Conservation (phyloP, 78 protist genomes). For the Andalucia godoyi region DNA sequence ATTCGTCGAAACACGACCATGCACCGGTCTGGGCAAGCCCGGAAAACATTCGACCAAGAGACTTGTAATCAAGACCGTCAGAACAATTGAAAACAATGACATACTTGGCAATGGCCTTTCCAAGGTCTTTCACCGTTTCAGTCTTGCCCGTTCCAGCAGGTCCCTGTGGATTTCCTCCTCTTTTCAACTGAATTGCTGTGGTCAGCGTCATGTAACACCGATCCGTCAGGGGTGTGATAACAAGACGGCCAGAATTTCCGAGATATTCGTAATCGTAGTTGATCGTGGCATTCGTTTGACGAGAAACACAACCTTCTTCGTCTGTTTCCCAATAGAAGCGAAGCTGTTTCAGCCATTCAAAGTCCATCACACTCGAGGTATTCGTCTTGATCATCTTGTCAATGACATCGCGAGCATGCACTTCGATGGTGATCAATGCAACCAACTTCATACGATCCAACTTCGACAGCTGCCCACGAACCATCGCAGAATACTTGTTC, state of each 20-base stretch:
- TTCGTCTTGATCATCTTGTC: constrained; percentile 10
- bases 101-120: constrained; percentile 55
- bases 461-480: constrained; percentile 20
- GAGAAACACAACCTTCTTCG: constrained; percentile 12
- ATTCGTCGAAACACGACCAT: constrained; percentile 60
- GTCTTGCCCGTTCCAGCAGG: constrained; percentile 90
- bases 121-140: constrained; percentile 79
- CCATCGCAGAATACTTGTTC: constrained; percentile 22
- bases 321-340: constrained; percentile 52
- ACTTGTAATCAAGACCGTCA: constrained; percentile 56
- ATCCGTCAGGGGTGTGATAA: constrained; percentile 79
- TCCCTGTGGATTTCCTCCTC: constrained; percentile 71
- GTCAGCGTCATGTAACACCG: constrained; percentile 81
- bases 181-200: constrained; percentile 53
- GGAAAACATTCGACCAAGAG: constrained; percentile 49
- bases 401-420: constrained; percentile 74
- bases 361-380: constrained; percentile 3
- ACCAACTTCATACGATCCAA: constrained; percentile 41
- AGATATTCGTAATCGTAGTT: constrained; percentile 68
- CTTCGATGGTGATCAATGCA: constrained; percentile 79
- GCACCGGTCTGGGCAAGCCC: constrained; percentile 64
- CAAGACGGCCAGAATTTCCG: constrained; percentile 71
- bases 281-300: constrained; percentile 36
- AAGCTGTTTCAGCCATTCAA: constrained; percentile 68
- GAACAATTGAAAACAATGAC: constrained; percentile 71